phyloP scores from a whole-genome alignment of 2,329 filamentous ascomycete genomes.

The Sphaerostilbella broomeana region DNA sequence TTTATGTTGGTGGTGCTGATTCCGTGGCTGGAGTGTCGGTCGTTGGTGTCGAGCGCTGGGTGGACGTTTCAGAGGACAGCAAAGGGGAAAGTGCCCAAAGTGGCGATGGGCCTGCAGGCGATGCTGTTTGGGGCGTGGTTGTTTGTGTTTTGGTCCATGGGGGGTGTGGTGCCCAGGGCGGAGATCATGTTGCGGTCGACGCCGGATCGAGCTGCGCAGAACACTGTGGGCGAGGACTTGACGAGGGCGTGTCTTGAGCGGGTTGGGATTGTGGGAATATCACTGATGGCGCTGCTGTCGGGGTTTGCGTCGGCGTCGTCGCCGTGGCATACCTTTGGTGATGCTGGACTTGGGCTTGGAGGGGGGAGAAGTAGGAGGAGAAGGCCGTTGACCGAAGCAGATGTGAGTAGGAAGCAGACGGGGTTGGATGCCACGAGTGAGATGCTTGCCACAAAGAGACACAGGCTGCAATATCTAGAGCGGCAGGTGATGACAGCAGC shows the following conservation, averaged over 20 bases:
- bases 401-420: conserved; percentile 69
- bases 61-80: conserved; percentile 55
- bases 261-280: conserved; percentile 78
- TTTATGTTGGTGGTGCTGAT: conserved; percentile 68
- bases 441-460: conserved; percentile 69
- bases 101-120: conserved; percentile 59
- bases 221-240: conserved; percentile 27
- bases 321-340: conserved; percentile 76
- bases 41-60: conserved; percentile 50
- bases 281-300: conserved; percentile 79
- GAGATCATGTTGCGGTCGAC: conserved; percentile 7
- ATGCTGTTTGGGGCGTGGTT: conserved; percentile 63
- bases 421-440: conserved; percentile 73
- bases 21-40: conserved; percentile 72
- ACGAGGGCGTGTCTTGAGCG: conserved; percentile 55
- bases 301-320: conserved; percentile 85
- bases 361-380: too few relatives aligned
- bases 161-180: conserved; percentile 49
- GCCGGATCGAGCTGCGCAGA: conserved; percentile 12
- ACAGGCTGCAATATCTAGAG: conserved; percentile 63
- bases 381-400: conserved; percentile 62
- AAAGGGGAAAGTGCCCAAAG: conserved; percentile 48
- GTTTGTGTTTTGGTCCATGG: conserved; percentile 68
- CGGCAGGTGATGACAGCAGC: conserved; percentile 47
- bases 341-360: conserved; percentile 42